phyloP scores from a whole-genome alignment of 148 eudicot species.

The Rhododendron griersonianum region DNA sequence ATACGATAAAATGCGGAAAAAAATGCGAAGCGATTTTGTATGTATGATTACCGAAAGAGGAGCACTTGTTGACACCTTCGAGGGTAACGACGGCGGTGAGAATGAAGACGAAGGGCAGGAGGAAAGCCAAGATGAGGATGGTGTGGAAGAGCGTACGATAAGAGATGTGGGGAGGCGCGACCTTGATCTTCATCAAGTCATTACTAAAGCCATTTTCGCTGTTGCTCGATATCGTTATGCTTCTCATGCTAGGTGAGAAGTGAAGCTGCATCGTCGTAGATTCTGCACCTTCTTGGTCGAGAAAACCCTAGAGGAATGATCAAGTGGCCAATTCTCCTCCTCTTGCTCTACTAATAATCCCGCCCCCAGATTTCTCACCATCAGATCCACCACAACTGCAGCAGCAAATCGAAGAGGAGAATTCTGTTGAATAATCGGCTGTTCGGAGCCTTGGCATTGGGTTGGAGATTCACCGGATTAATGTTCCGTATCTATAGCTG shows the following conservation, averaged over 20 bases:
- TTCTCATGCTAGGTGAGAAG: conserved; percentile 98
- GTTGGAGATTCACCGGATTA: background rate
- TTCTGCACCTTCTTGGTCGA: conserved; percentile 12
- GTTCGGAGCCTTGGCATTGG: conserved; percentile 16
- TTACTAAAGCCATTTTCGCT: conserved; percentile 45
- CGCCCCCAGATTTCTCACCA: conserved; percentile 19
- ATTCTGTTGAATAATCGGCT: background rate
- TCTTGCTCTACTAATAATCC: background rate
- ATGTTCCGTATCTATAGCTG: background rate
- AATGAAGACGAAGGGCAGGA: conserved; percentile 92
- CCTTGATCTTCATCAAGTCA: conserved; percentile 98
- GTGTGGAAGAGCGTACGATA: conserved; percentile 87
- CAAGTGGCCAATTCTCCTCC: background rate
- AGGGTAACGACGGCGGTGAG: conserved; percentile 94
- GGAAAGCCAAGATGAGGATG: conserved; percentile 75
- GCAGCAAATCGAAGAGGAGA: background rate
- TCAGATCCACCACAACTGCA: conserved; percentile 20
- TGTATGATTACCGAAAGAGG: conserved; percentile 68
- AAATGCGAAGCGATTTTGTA: background rate
- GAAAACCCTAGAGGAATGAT: conserved; percentile 17
- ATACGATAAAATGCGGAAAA: background rate
- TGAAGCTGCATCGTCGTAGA: conserved; percentile 93
- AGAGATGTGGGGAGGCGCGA: conserved; percentile 88
- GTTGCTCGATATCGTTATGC: conserved; percentile 82
- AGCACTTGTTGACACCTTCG: conserved; percentile 99